Percentiles rank a stretch among this genome's conserved stretches.
These are phyloP conservation scores for Coelastrella sp. DNA, from an alignment of 139 green algal species.

Conservation along the genomic window DNA sequence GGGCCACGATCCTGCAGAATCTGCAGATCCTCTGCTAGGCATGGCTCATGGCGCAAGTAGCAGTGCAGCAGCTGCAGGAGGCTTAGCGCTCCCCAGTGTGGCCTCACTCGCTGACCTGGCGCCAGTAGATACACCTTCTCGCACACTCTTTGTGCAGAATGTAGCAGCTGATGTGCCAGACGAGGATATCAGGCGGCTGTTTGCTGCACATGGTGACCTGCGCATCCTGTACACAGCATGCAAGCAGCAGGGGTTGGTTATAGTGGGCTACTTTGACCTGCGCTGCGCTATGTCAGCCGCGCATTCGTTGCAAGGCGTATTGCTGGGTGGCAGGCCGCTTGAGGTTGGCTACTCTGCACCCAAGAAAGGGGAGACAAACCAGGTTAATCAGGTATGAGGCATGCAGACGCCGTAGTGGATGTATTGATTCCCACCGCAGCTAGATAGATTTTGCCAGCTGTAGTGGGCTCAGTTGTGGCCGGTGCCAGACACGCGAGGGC, in stretches of 20 bases:
- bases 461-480: no score
- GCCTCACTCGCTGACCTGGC: conserved; percentile 22
- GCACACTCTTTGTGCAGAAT: conserved; percentile 87
- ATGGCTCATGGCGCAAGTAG: neutral
- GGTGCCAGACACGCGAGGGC: no score
- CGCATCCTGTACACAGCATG: conserved; percentile 83
- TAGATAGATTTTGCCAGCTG: no score
- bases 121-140: conserved; percentile 62
- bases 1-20: neutral
- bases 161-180: conserved; percentile 65
- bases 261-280: conserved; percentile 95
- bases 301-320: conserved; percentile 69
- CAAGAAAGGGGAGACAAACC: conserved; percentile 57
- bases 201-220: conserved; percentile 79
- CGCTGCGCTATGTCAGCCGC: conserved; percentile 81
- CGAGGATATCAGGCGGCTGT: conserved; percentile 71
- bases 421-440: no score
- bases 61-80: neutral
- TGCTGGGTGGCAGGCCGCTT: conserved; percentile 61
- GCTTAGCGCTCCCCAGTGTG: neutral
- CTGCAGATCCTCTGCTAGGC: neutral
- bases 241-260: conserved; percentile 86
- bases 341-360: conserved; percentile 81
- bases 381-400: conserved; percentile 73
- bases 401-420: no score